Percentiles rank a stretch among this genome's conserved stretches.
Conservation (phyloP, 768 basidiomycete genomes). For the Dentipellis fragilis region DNA sequence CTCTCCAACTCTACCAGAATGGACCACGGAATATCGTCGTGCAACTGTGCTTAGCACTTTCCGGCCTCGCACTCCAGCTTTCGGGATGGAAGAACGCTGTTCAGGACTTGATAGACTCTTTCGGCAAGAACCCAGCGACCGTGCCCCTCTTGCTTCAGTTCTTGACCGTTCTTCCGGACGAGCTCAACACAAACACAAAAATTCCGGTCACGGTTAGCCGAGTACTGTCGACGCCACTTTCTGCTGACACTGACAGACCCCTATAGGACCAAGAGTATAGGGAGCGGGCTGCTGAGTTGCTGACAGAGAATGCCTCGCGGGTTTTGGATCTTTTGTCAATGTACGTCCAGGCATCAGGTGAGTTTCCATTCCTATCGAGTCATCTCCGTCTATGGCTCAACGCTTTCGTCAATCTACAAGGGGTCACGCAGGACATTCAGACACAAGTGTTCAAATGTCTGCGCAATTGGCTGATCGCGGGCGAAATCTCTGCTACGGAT, state of each 20-base stretch:
- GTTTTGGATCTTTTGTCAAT: constrained; percentile 73
- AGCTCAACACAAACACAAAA: constrained; percentile 70
- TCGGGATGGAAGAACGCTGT: constrained; percentile 79
- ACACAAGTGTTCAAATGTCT: constrained; percentile 76
- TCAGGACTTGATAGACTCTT: constrained; percentile 69
- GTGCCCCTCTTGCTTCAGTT: constrained; percentile 85
- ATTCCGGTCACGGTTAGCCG: constrained; percentile 78
- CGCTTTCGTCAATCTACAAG: constrained; percentile 29
- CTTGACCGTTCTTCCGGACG: constrained; percentile 85
- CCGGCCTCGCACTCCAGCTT: constrained; percentile 86
- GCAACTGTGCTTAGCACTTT: constrained; percentile 83
- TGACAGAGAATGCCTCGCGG: constrained; percentile 58
- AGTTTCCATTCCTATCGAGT: constrained; percentile 16
- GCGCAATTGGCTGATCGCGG: constrained; percentile 79
- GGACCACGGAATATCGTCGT: constrained; percentile 81
- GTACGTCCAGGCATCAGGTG: constrained; percentile 86
- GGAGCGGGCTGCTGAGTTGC: constrained; percentile 47
- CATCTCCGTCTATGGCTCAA: neutral
- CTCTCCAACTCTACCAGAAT: constrained; percentile 57
- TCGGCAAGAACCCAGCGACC: constrained; percentile 75
- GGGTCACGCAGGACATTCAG: constrained; percentile 73
- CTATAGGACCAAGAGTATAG: constrained; percentile 66
- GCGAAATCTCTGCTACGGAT: constrained; percentile 59
- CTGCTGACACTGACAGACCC: neutral
- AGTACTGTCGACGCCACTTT: too few relatives aligned